These are phyloP conservation scores for Mycena venus DNA, from an alignment of 768 basidiomycete genomes.

Conservation along the genomic window DNA sequence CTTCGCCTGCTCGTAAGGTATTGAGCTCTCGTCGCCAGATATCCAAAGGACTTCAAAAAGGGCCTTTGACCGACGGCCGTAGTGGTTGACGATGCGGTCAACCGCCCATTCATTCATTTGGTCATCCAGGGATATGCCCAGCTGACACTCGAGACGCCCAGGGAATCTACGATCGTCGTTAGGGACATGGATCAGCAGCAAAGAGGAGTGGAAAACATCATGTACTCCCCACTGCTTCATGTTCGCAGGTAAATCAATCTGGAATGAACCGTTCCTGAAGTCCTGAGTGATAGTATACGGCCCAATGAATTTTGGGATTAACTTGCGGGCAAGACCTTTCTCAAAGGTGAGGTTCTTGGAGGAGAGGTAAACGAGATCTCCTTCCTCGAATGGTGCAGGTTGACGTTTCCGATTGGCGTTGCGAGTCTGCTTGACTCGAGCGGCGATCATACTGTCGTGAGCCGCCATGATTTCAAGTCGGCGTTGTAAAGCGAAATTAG, in stretches of 20 bases:
- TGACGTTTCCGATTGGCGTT: constrained; percentile 39
- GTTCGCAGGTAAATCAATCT: constrained; percentile 30
- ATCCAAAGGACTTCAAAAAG: constrained; percentile 46
- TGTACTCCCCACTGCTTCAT: constrained; percentile 36
- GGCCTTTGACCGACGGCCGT: constrained; percentile 30
- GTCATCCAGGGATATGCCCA: not conserved
- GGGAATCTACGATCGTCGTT: constrained; percentile 47
- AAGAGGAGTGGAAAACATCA: constrained; percentile 39
- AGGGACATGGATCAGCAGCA: constrained; percentile 43
- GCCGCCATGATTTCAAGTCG: too few relatives aligned
- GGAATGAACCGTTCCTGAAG: too few relatives aligned
- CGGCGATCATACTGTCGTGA: constrained; percentile 39
- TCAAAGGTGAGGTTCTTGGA: too few relatives aligned
- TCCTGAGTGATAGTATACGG: constrained; percentile 39
- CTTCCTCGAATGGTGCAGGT: too few relatives aligned
- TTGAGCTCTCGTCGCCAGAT: constrained; percentile 49
- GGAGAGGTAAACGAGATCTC: too few relatives aligned
- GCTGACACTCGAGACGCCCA: not conserved
- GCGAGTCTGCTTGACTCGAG: constrained; percentile 47
- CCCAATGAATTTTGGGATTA: constrained; percentile 47
- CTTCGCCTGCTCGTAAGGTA: constrained; percentile 39
- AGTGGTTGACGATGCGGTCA: constrained; percentile 40
- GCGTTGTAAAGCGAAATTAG: too few relatives aligned
- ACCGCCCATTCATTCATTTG: constrained; percentile 38
- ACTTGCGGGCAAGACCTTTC: too few relatives aligned